phyloP scores from a whole-genome alignment of 306 rosid genomes.

The Cucumis sativus region DNA sequence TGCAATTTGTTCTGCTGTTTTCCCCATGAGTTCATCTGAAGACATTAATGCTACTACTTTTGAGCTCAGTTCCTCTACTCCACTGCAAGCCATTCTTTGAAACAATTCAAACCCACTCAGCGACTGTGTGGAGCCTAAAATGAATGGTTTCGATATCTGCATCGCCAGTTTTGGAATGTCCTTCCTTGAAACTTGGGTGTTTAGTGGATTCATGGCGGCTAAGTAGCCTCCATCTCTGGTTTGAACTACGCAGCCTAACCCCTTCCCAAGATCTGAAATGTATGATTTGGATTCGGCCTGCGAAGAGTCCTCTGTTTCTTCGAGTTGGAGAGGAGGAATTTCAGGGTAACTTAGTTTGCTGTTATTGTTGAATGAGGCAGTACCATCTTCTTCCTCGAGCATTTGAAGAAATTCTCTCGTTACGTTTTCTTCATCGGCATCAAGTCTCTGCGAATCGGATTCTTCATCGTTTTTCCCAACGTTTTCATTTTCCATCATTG shows the following conservation, averaged over 20 bases:
- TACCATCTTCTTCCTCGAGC: slow-evolving; percentile 69
- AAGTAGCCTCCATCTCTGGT: slow-evolving; percentile 79
- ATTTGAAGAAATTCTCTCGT: slow-evolving; percentile 79
- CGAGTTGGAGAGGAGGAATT: slow-evolving; percentile 37
- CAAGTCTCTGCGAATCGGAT: slow-evolving; percentile 41
- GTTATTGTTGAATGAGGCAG: background rate
- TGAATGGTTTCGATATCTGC: slow-evolving; percentile 72
- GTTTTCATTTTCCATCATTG: slow-evolving; percentile 57
- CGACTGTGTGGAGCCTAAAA: slow-evolving; percentile 34
- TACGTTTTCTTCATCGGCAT: slow-evolving; percentile 78
- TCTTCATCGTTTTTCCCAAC: slow-evolving; percentile 30
- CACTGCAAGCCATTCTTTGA: slow-evolving; percentile 57
- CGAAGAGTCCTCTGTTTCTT: slow-evolving; percentile 18
- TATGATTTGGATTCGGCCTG: slow-evolving; percentile 47
- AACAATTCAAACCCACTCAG: slow-evolving; percentile 62
- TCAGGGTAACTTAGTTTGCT: slow-evolving; percentile 27
- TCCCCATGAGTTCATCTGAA: slow-evolving; percentile 68
- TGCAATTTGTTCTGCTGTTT: slow-evolving; percentile 92
- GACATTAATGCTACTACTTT: slow-evolving; percentile 45
- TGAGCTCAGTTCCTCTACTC: slow-evolving; percentile 54
- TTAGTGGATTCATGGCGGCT: slow-evolving; percentile 75
- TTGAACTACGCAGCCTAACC: slow-evolving; percentile 68
- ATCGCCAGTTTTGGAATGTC: slow-evolving; percentile 76
- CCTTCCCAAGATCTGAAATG: slow-evolving; percentile 89
- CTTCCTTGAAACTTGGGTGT: slow-evolving; percentile 32